Conservation (phyloP, 306 rosid species). For the Quercus variabilis region DNA sequence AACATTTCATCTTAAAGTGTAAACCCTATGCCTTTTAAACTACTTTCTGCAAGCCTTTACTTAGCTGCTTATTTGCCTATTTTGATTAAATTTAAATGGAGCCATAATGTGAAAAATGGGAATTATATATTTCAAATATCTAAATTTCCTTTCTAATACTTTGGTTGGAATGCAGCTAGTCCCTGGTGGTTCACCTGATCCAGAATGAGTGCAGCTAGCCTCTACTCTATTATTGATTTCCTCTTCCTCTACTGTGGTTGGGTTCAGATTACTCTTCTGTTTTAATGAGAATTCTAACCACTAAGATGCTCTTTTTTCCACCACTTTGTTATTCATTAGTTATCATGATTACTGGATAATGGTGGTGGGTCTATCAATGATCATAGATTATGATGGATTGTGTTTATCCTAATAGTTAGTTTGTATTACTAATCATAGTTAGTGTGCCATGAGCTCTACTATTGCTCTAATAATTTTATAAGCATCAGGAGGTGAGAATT, state of each 20-base stretch:
- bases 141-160: not conserved
- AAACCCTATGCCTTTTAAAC: not conserved
- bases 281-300: conserved; percentile 36
- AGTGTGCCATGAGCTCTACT: not conserved
- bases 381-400: not conserved
- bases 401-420: not conserved
- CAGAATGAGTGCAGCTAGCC: conserved; percentile 35
- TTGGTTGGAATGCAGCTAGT: conserved; percentile 58
- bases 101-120: not conserved
- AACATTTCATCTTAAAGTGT: not conserved
- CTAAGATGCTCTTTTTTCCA: conserved; percentile 2
- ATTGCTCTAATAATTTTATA: not conserved
- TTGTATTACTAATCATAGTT: not conserved
- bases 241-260: conserved; percentile 7
- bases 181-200: conserved; percentile 84
- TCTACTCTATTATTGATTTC: conserved; percentile 11
- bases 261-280: conserved; percentile 22
- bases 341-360: conserved; percentile 27
- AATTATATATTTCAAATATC: not conserved
- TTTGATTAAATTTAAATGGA: conserved; percentile 1
- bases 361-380: not conserved
- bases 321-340: conserved; percentile 12
- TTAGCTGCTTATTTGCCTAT: not conserved
- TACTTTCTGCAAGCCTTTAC: not conserved
- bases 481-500: too few species aligned